Evolutionary conservation across 164 flowering plant species (phyloP), one percentile per base, ranked within the genome.

Genomic region (Tetracentron sinense): DNA sequence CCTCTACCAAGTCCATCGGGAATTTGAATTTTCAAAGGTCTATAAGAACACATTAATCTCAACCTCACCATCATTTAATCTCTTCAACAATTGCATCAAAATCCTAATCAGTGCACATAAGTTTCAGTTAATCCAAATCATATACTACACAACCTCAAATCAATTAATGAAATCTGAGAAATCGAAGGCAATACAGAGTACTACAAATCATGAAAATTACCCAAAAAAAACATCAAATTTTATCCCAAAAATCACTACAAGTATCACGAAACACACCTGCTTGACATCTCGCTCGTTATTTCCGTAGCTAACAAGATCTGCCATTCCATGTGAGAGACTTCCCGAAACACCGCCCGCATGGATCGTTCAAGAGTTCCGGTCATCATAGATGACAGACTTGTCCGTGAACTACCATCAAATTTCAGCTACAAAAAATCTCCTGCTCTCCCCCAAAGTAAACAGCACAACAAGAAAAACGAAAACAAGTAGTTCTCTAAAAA

Each of bases 301-400:
- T 66, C 88, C 90, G 77, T 80, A 83, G 79, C 83, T 84, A 81
- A 73, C 87, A 83, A 85, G 97, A 90, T 93, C 94, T 89, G 97
- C 98, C 98, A 93, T 93, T 93, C 98, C 96, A 90, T 90, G 94
- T 81, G 92, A 78, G 56, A 78, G 53, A 69, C 76, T 80, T 65
- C 72, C 81, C 74, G 42, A 67, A 76, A 62, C 72, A 65, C 89
- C 89, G 68, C 82, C 92, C 84, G 83, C 89, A 79, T 81, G 87
- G 73, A 69, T 72, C 66, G 56, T 52, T 47, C 35, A 55, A 56
- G 38, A 61, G 29, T 63, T 68, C 80, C 77, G 72, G 67, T 83
- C 88, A 83, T 79, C 85, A 76, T 86, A 81, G 64, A 77, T 79
- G 69, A 49, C 74, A 65, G 22, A 54, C 62, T 66, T 53, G 52